phyloP scores from a whole-genome alignment of 495 filamentous ascomycete genomes.

The Penicillium chermesinum region DNA sequence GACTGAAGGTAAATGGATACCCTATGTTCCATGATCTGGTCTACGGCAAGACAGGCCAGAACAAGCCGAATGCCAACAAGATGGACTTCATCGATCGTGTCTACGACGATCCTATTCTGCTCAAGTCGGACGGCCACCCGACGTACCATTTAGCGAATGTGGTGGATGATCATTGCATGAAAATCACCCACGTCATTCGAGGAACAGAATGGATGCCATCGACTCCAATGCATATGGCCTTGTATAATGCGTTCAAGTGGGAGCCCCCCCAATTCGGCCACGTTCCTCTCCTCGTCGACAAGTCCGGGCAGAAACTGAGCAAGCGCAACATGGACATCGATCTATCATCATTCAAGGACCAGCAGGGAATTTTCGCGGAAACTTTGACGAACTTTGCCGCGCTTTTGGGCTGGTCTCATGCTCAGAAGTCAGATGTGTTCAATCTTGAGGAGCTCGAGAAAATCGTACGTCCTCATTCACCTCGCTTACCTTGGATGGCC shows the following conservation, averaged over 20 bases:
- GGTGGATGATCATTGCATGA: constrained; percentile 90
- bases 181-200: constrained; percentile 91
- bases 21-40: constrained; percentile 70
- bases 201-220: constrained; percentile 92
- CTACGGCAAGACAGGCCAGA: constrained; percentile 57
- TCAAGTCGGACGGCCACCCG: constrained; percentile 86
- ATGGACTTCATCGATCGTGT: constrained; percentile 41
- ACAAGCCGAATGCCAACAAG: constrained; percentile 39
- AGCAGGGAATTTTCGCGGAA: constrained; percentile 62
- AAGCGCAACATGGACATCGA: constrained; percentile 75
- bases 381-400: constrained; percentile 79
- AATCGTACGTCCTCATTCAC: constrained; percentile 43
- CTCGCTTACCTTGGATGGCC: background rate
- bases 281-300: constrained; percentile 77
- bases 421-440: constrained; percentile 61
- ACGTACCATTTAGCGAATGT: constrained; percentile 98
- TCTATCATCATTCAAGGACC: constrained; percentile 61
- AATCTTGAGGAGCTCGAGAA: constrained; percentile 61
- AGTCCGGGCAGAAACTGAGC: constrained; percentile 75
- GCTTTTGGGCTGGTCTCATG: constrained; percentile 81
- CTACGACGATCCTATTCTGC: constrained; percentile 73
- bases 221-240: constrained; percentile 78
- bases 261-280: constrained; percentile 77
- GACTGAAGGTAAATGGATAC: constrained; percentile 59
- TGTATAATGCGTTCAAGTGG: constrained; percentile 91